Conservation (phyloP, 768 basidiomycete genomes). For the Exsudoporus frostii region DNA sequence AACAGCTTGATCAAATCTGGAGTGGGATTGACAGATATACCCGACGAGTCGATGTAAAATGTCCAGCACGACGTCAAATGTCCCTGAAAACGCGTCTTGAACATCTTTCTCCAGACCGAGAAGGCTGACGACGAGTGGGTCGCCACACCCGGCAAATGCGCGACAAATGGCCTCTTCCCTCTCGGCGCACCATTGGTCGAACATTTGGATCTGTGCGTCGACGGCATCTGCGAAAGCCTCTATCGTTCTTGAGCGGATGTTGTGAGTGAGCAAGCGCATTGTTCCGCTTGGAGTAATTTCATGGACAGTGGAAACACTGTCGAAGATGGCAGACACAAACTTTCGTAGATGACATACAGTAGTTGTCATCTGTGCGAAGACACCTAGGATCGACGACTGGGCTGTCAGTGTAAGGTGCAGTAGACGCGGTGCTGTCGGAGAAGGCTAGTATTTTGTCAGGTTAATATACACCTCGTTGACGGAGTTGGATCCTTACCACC, state of each 20-base stretch:
- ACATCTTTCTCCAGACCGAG: slow-evolving; percentile 61
- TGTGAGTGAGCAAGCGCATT: slow-evolving; percentile 23
- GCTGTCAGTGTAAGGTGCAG: slow-evolving; percentile 65
- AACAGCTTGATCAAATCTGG: slow-evolving; percentile 30
- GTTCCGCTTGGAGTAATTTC: slow-evolving; percentile 24
- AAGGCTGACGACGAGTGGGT: slow-evolving; percentile 54
- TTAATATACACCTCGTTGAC: background rate
- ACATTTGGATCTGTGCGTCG: slow-evolving; percentile 50
- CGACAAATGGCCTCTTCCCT: slow-evolving; percentile 65
- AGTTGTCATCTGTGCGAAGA: slow-evolving; percentile 59
- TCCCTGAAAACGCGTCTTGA: slow-evolving; percentile 52
- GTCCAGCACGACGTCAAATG: slow-evolving; percentile 54
- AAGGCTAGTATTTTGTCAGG: slow-evolving; percentile 36
- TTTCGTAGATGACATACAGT: slow-evolving; percentile 59
- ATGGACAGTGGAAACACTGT: slow-evolving; percentile 21
- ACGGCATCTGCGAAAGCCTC: slow-evolving; percentile 83
- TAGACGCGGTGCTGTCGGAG: slow-evolving; percentile 53
- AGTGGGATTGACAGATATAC: slow-evolving; percentile 29
- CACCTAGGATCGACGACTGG: slow-evolving; percentile 60
- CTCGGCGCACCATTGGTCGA: slow-evolving; percentile 69
- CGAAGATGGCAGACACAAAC: slow-evolving; percentile 52
- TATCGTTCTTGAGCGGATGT: slow-evolving; percentile 50
- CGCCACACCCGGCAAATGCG: slow-evolving; percentile 48
- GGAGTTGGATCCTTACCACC: slow-evolving; percentile 22
- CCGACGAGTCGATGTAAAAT: slow-evolving; percentile 39